phyloP scores from a whole-genome alignment of 164 flowering plant species.

The Piper betle region DNA sequence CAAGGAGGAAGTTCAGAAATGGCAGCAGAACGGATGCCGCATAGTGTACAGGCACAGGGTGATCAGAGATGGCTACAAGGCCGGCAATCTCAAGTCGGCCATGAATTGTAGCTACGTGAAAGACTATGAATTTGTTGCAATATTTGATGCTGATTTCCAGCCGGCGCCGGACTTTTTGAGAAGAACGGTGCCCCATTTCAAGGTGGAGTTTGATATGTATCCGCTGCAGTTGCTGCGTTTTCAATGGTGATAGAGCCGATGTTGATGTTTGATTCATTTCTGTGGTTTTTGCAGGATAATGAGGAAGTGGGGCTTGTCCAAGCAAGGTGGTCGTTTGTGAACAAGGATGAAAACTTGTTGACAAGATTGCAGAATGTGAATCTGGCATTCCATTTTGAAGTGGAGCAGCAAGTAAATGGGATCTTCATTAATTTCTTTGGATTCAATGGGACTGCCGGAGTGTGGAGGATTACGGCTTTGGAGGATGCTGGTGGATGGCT shows the following conservation, averaged over 20 bases:
- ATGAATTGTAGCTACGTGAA: slow-evolving; percentile 91
- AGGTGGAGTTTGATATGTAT: slow-evolving; percentile 26
- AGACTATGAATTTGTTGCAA: slow-evolving; percentile 87
- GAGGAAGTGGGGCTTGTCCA: slow-evolving; percentile 88
- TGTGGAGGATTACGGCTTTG: slow-evolving; percentile 93
- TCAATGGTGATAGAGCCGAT: not conserved
- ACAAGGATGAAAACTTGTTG: slow-evolving; percentile 84
- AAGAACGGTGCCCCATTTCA: slow-evolving; percentile 73
- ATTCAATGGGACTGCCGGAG: slow-evolving; percentile 96
- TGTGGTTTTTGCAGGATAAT: slow-evolving; percentile 38
- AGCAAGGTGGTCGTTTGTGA: slow-evolving; percentile 99
- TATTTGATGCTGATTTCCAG: slow-evolving; percentile 97
- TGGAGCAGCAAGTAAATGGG: slow-evolving; percentile 98
- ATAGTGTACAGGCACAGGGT: slow-evolving; percentile 80
- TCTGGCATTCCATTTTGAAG: slow-evolving; percentile 85
- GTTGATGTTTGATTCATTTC: too few relatives aligned
- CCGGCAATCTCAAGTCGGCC: slow-evolving; percentile 95
- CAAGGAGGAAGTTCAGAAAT: slow-evolving; percentile 78
- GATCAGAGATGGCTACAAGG: slow-evolving; percentile 87
- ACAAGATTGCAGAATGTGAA: slow-evolving; percentile 87
- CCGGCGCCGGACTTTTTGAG: slow-evolving; percentile 74
- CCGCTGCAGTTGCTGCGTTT: not conserved
- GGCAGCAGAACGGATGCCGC: slow-evolving; percentile 75
- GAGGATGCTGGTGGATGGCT: slow-evolving; percentile 98
- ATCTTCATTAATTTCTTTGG: slow-evolving; percentile 89